phyloP scores from a whole-genome alignment of 805 yeast species.

The Candida cerambycidarum region DNA sequence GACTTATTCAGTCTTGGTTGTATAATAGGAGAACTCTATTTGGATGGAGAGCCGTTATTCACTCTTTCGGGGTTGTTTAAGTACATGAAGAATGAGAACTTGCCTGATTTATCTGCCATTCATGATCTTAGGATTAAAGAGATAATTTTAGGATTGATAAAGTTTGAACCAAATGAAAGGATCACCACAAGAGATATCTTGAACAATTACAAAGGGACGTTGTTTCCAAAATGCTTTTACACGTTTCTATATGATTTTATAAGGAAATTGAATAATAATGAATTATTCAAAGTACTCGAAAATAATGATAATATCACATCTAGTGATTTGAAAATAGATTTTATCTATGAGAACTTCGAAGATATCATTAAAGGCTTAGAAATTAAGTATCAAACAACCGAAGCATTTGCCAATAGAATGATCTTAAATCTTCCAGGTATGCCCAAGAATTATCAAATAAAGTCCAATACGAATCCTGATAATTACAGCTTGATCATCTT shows the following conservation, averaged over 20 bases:
- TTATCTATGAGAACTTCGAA: slow-evolving; percentile 59
- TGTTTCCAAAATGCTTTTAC: slow-evolving; percentile 70
- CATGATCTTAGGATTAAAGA: slow-evolving; percentile 50
- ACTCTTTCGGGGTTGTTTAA: slow-evolving; percentile 84
- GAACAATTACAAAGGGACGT: slow-evolving; percentile 41
- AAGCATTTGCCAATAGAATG: slow-evolving; percentile 2
- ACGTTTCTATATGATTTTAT: slow-evolving; percentile 70
- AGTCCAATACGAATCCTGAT: slow-evolving; percentile 25
- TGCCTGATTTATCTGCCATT: slow-evolving; percentile 61
- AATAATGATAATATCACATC: slow-evolving; percentile 21
- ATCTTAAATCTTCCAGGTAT: slow-evolving; percentile 54
- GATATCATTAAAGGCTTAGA: slow-evolving; percentile 31
- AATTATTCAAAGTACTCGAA: slow-evolving; percentile 14
- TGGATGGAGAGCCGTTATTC: slow-evolving; percentile 85
- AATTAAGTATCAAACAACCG: slow-evolving; percentile 19
- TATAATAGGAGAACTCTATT: slow-evolving; percentile 82
- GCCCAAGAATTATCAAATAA: slow-evolving; percentile 43
- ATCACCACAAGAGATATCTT: slow-evolving; percentile 55
- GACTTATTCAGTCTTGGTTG: slow-evolving; percentile 86
- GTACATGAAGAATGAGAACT: slow-evolving; percentile 67
- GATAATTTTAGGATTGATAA: slow-evolving; percentile 63
- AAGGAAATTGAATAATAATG: slow-evolving; percentile 27
- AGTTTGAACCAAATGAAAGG: slow-evolving; percentile 61
- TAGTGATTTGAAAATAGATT: slow-evolving; percentile 52
- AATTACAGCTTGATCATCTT: slow-evolving; percentile 58